Evolutionary conservation across 495 filamentous ascomycete species (phyloP), one percentile per base, ranked within the genome.

Genomic region (Podospora pseudoanserina): DNA sequence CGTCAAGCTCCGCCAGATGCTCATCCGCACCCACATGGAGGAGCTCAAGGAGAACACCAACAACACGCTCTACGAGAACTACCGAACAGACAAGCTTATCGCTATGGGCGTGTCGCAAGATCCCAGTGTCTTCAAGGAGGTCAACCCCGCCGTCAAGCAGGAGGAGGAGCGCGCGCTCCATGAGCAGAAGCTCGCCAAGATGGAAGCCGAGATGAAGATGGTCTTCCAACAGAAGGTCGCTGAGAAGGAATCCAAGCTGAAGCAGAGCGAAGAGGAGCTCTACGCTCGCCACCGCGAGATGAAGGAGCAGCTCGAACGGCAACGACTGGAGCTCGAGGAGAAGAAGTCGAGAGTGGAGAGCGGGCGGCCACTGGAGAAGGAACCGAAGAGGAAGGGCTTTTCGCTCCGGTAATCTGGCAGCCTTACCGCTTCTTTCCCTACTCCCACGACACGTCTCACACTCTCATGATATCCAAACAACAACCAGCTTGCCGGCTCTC

Each of bases 181-280:
- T 87, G 95, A 99, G 82, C 96, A 98, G 86, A 99, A 99, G 85
- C 91, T 99, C 71, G 90, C 92, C 73, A 99, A 99, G 92, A 99
- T 99, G 95, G 95, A 99, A 80, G 87, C 91, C 75, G 95, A 99
- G 80, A 99, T 99, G 95, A 98, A 98, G 92, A 97, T 98, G 95
- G 95, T 99, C 75, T 99, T 99, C 93, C 95, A 99, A 79, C 96
- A 98, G 80, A 99, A 99, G 91, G 95, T 99, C 23, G 88, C 92
- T 68, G 95, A 99, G 82, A 99, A 99, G 87, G 95, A 99, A 82
- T 97, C 92, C 88, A 99, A 99, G 83, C 86, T 99, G 79, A 95
- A 93, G 80, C 94, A 97, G 84, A 96, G 92, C 86, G 95, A 99
- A 82, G 95, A 98, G 81, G 95, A 99, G 85, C 82, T 99, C 69